Base-by-base conservation (phyloP, 2,329 filamentous ascomycete species). In the Exserohilum turcica region DNA sequence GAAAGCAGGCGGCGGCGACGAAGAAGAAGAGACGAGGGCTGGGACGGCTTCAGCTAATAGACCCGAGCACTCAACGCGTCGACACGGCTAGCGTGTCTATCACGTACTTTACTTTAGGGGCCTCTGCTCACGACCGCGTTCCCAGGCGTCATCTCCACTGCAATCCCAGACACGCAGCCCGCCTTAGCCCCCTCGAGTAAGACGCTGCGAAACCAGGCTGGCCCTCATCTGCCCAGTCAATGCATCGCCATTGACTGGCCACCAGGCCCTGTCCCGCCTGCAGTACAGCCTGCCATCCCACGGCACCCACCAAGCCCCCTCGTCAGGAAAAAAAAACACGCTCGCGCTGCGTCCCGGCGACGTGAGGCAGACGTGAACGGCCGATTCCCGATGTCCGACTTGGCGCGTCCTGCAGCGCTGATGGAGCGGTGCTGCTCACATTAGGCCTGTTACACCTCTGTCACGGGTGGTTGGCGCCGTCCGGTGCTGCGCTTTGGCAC, bases 71-170 rank as follows among this genome's bases (percentile, higher is more conserved):
- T 60, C 54, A 59, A 65, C 64, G 64, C 61, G 66, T 57, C 13
- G 39, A 57, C 33, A 38, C 49, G 37, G 36, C 9, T 16, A 67
- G 66, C 68, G 67, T 48, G 67, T 64, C 46, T 36, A 38, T 57
- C 48, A 51, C 55, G 55, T 40, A 59, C 21, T 49, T 43, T 40
- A 59, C 21, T 49, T 43, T 53, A 55, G 51, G 59, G 54, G 51
- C 48, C 33, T 19, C 27, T 36, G 50, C 43, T 24, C 45, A 38
- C 31, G 47, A 54, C 57, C 64, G 61, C 60, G 64, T 63, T 9
- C 29, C 16, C 32, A 38, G 43, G 63, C 61, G 43, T 48, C 36
- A 57, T 50, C 29, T 47, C 39, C 55, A 56, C 57, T 53, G 21
- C 47, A 33, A 36, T 46, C 35, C 40, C 15, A 47, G 59, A 59